Conservation (phyloP, 768 basidiomycete genomes). For the Boletus vermiculosoides region DNA sequence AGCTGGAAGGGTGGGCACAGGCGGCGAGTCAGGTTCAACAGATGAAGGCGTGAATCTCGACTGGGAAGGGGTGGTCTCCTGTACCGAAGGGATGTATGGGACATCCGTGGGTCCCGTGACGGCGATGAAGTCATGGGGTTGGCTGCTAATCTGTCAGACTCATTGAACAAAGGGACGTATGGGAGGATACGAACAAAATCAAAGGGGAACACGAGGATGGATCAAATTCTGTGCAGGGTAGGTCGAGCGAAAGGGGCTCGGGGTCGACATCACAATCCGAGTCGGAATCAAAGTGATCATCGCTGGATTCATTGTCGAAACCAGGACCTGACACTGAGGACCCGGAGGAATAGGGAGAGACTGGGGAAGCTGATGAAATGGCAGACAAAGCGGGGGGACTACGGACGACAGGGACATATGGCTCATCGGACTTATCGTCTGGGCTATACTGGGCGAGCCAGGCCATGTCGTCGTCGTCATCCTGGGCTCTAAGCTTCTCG, state of each 20-base stretch:
- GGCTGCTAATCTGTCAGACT: conserved; percentile 21
- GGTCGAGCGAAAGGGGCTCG: conserved; percentile 19
- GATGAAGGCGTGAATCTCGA: conserved; percentile 1
- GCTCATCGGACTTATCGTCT: conserved; percentile 32
- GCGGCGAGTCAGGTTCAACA: background rate
- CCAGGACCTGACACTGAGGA: conserved; percentile 20
- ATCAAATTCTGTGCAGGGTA: conserved; percentile 11
- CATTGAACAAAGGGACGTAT: background rate
- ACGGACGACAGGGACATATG: conserved; percentile 19
- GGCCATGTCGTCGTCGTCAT: conserved; percentile 35
- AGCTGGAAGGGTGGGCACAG: background rate
- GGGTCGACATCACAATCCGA: conserved; percentile 34
- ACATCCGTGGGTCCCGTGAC: conserved; percentile 5
- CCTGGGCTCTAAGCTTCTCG: conserved; percentile 35
- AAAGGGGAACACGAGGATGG: conserved; percentile 14
- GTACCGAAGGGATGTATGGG: conserved; percentile 13
- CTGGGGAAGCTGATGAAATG: conserved; percentile 30
- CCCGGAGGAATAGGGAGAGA: conserved; percentile 24
- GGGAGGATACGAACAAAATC: conserved; percentile 24
- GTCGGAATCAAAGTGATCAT: conserved; percentile 27
- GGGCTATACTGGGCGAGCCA: conserved; percentile 37
- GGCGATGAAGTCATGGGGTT: conserved; percentile 9
- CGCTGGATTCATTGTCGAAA: conserved; percentile 23
- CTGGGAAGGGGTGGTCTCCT: conserved; percentile 5
- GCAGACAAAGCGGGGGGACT: conserved; percentile 24